A percentile compares a stretch with the other conserved stretches of the same genome.
Conservation (phyloP, 176 grass and related monocot species). For the Otatea glauca region DNA sequence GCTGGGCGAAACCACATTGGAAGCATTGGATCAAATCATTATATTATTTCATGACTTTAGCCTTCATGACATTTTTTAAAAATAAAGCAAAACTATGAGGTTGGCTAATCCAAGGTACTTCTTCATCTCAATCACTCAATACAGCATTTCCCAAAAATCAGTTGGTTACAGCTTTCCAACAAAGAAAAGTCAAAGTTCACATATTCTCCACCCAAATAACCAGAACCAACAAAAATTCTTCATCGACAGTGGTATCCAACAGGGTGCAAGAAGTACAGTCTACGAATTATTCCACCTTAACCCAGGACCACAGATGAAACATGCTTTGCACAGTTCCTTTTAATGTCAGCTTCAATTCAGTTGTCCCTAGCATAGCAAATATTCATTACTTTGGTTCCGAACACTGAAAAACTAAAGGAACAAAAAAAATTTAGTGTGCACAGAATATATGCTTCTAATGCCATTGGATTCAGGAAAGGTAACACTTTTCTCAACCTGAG, state of each 20-base stretch:
- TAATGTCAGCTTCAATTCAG: not conserved
- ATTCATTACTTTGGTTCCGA: slow-evolving; percentile 17
- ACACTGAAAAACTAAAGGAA: slow-evolving; percentile 24
- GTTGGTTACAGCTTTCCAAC: not conserved
- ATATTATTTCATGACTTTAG: slow-evolving; percentile 18
- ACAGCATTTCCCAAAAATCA: not conserved
- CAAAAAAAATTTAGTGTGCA: not conserved
- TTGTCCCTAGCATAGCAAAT: not conserved
- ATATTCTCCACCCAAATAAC: not conserved
- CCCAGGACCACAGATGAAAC: not conserved
- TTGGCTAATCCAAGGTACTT: not conserved
- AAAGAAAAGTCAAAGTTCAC: not conserved
- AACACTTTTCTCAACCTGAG: not conserved
- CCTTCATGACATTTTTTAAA: not conserved
- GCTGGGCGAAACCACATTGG: slow-evolving; percentile 25
- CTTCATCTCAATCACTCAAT: slow-evolving; percentile 11
- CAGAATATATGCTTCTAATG: slow-evolving; percentile 18
- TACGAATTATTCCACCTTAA: not conserved
- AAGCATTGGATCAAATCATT: slow-evolving; percentile 22
- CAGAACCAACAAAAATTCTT: not conserved
- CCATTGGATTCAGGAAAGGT: not conserved
- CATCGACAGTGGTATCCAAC: not conserved
- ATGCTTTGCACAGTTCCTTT: not conserved
- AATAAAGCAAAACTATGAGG: not conserved
- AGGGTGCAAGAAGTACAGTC: not conserved